Base-by-base conservation (phyloP, 768 basidiomycete genomes). In the Mycena vitilis region DNA sequence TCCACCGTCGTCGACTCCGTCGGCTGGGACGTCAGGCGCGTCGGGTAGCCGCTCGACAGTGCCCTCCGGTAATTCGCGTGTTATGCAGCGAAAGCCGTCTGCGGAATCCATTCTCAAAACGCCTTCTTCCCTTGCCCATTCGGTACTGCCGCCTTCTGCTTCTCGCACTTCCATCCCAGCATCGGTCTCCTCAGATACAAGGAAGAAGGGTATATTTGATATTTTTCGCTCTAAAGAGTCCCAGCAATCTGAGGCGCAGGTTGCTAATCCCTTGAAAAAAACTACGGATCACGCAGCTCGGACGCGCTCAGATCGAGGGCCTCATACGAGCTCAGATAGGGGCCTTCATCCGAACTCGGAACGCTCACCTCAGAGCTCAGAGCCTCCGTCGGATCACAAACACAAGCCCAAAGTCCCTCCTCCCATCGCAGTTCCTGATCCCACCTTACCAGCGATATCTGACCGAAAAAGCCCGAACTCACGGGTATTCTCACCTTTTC, bases 401-500 rank as follows among this genome's bases (percentile, higher is more conserved):
- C 64, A 57, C 63, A 73, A 40, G 23, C 22, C 36, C 20, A 70
- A 60, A 18, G 36, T 34, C 2, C 66, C 65, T 22, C 69, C 70
- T 38, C 70, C 44, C 44, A 65, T 71, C 36, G 66, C 68, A 30
- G 48, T 73, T 22, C 74, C 75, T 23, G 68, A 75, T 57, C 72
- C 74, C 20, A 63, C 73, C 37, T 69, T 82, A 34, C 82, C 82
- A 34, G 30, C 5, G 30, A 76, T 78, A 25, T 68, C 81, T 22
- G 81, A 80, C 49, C 79, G 81, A 40, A 85, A 79, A 62, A 81
- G 82, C 65, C 74, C 81, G 12, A 80, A 79, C 22, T 78, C 84
- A 38, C 86, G 83, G 60, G 82, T 88, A 23, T 89, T 89, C 72
- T 85, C 85, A 20, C 87, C 91, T 0, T 91, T 92, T 78, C 87